These are phyloP conservation scores for Medicago ruthenica DNA, from an alignment of 306 rosid genomes.

Conservation along the genomic window DNA sequence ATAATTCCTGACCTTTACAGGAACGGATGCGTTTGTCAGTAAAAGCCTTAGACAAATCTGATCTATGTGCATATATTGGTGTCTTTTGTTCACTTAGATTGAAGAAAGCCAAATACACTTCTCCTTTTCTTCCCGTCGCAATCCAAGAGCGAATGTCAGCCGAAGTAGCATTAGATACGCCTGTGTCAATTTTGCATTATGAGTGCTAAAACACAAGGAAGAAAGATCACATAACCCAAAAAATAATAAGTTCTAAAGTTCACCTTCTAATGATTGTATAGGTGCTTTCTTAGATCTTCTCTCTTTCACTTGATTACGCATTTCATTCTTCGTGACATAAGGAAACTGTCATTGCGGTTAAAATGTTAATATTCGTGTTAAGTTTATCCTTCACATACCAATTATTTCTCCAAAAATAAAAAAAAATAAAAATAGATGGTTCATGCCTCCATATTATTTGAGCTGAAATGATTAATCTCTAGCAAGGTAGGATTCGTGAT, in stretches of 20 bases:
- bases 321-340: conserved; percentile 39
- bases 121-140: conserved; percentile 81
- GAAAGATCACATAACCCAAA: neutral
- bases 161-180: conserved; percentile 53
- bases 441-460: conserved; percentile 81
- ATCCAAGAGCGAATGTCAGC: conserved; percentile 81
- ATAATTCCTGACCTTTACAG: conserved; percentile 65
- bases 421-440: conserved; percentile 12
- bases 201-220: neutral
- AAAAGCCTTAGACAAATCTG: conserved; percentile 60
- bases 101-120: conserved; percentile 78
- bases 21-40: conserved; percentile 46
- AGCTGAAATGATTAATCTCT: conserved; percentile 77
- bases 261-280: conserved; percentile 62
- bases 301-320: conserved; percentile 5
- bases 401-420: conserved; percentile 6
- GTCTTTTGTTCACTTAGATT: conserved; percentile 55
- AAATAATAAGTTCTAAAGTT: conserved; percentile 23
- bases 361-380: conserved; percentile 1
- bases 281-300: neutral
- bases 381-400: conserved; percentile 28
- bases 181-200: conserved; percentile 40
- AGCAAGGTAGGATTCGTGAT: conserved; percentile 76
- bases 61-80: conserved; percentile 50
- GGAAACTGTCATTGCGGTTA: conserved; percentile 69